Base-by-base conservation (phyloP, 306 rosid species). In the Cucumis cinereus region DNA sequence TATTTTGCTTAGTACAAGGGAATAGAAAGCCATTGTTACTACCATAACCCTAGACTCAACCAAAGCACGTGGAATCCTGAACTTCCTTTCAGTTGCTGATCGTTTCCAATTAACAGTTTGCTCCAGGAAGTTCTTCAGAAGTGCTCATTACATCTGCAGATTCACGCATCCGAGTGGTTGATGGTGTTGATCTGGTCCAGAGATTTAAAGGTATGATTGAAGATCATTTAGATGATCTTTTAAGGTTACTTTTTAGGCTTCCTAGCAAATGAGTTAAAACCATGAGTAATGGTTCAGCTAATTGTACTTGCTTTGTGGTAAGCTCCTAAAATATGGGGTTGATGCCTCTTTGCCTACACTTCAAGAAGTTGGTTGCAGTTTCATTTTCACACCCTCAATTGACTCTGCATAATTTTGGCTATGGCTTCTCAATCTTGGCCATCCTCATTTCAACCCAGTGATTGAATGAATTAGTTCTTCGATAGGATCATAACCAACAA, bases 111-210 rank as follows among this genome's bases (percentile, higher is more conserved):
- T 71, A 79, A 86, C 97, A 95, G 99, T 95, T 95, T 89, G 92
- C 93, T 76, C 97, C 98, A 8, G 99, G 98, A 82, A 95, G 97
- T 85, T 90, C 96, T 54, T 85, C 98, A 47, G 99, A 95, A 80
- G 92, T 92, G 74, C 89, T 95, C 75, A 86, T 95, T 80, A 89
- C 99, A 20, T 92, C 98, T 70, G 96, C 99, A 63, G 99, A 95
- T 88, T 95, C 99, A 70, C 93, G 98, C 79, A 80, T 95, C 75
- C 90, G 99, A 84, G 89, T 92, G 69, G 97, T 92, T 73, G 97
- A 92, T 81, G 89, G 91, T 78, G 60, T 81, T 78, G 98, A 95
- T 71, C 86, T 92, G 83, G 91, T 92, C 77, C 93, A 90, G 78
- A 95, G 92, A 87, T 95, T 89, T 83, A 95, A 95, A 90, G 99